Conservation (phyloP, 1,284 basidiomycete species). For the Flammula alnicola region DNA sequence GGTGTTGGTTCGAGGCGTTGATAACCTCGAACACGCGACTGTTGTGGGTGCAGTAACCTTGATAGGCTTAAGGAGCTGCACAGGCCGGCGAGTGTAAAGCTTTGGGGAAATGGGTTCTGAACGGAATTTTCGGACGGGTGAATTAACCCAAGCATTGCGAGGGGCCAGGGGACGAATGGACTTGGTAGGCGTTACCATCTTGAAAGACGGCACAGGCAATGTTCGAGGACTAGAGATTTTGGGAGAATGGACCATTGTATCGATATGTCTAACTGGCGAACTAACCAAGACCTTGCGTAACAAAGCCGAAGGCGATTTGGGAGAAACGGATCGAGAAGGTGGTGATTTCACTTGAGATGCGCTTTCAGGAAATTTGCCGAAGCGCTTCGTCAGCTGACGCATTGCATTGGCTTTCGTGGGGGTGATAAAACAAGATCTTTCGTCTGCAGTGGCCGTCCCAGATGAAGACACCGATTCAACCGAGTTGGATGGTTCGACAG, state of each 20-base stretch:
- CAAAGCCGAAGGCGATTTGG: not conserved
- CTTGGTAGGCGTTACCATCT: too few species aligned
- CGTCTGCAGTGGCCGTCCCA: too few species aligned
- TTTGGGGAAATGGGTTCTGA: not conserved
- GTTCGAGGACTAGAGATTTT: not conserved
- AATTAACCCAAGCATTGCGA: not conserved
- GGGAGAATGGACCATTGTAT: not conserved
- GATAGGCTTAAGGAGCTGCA: not conserved
- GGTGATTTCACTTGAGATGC: not conserved
- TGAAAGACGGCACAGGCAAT: not conserved
- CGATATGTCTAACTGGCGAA: not conserved
- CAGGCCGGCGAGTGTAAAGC: not conserved
- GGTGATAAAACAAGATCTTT: too few species aligned
- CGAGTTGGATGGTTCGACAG: too few species aligned
- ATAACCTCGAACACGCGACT: constrained; percentile 9
- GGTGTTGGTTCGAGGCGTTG: constrained; percentile 4
- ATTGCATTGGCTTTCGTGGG: too few species aligned
- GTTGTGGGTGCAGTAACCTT: not conserved
- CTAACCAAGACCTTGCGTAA: not conserved
- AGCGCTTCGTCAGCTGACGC: too few species aligned
- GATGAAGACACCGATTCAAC: too few species aligned
- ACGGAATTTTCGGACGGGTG: not conserved
- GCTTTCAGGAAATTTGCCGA: too few species aligned
- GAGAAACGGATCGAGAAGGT: not conserved
- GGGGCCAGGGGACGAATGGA: not conserved